phyloP scores from a whole-genome alignment of 257 asterid genomes.

The Avicennia marina region DNA sequence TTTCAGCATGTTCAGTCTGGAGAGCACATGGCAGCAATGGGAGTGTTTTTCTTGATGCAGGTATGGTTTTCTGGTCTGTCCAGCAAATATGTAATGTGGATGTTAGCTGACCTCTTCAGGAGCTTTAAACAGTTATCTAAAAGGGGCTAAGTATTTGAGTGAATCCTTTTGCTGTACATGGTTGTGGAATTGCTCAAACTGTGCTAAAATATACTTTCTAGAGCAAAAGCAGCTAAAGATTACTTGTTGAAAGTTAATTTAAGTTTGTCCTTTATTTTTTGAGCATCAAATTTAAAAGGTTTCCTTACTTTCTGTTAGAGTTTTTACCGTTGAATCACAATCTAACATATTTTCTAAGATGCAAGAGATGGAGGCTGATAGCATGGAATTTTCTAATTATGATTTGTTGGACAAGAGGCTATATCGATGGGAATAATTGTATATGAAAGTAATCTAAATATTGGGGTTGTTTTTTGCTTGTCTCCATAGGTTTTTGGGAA shows the following conservation, averaged over 20 bases:
- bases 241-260: slow-evolving; percentile 4
- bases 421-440: neutral
- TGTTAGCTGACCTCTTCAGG: neutral
- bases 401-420: slow-evolving; percentile 3
- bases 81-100: neutral
- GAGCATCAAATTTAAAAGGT: neutral
- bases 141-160: slow-evolving; percentile 7
- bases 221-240: neutral
- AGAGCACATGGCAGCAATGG: slow-evolving; percentile 99
- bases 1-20: slow-evolving; percentile 99
- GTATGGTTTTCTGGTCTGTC: slow-evolving; percentile 23
- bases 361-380: slow-evolving; percentile 4
- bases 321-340: neutral
- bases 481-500: neutral
- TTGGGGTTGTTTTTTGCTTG: neutral
- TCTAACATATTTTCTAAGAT: neutral
- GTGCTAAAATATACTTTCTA: neutral
- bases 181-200: neutral
- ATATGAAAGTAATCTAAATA: neutral
- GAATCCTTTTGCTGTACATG: neutral
- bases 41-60: slow-evolving; percentile 98
- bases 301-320: neutral
- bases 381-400: slow-evolving; percentile 8
- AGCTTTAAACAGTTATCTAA: neutral
- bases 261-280: neutral